These are phyloP conservation scores for Aphanoascus verrucosus DNA, from an alignment of 2,329 filamentous ascomycete genomes.

Conservation along the genomic window DNA sequence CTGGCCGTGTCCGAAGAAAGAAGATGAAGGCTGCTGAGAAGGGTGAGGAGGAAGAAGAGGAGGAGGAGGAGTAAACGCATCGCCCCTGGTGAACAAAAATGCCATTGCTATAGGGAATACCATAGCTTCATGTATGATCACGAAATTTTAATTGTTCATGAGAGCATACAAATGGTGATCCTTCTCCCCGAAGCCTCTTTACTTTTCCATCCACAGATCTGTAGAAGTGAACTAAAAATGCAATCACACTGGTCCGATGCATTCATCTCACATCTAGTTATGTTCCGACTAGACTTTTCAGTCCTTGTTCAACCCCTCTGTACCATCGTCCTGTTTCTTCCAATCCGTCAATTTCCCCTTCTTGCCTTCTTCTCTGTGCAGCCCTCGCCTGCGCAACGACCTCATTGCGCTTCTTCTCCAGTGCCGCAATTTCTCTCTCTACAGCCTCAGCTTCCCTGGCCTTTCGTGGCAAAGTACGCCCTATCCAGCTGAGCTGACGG, in stretches of 20 bases:
- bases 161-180: conserved; percentile 7
- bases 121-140: conserved; percentile 8
- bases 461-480: conserved; percentile 36
- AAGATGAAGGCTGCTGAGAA: conserved; percentile 95
- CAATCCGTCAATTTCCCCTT: conserved; percentile 38
- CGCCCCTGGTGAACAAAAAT: conserved; percentile 6
- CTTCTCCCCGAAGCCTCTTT: neutral
- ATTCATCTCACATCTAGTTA: neutral
- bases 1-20: conserved; percentile 98
- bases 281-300: conserved; percentile 27
- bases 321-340: conserved; percentile 41
- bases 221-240: no score
- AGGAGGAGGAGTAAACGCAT: conserved; percentile 64
- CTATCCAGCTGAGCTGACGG: conserved; percentile 32
- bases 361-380: conserved; percentile 32
- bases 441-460: conserved; percentile 36
- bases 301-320: conserved; percentile 30
- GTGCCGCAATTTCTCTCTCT: conserved; percentile 34
- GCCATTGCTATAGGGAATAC: neutral
- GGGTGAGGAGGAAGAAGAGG: conserved; percentile 46
- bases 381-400: conserved; percentile 39
- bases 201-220: neutral
- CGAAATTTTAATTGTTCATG: conserved; percentile 6
- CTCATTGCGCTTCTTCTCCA: conserved; percentile 37
- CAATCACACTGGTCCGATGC: no score